Evolutionary conservation across 768 basidiomycete species (phyloP).

Genomic region (Boletus pseudopeckii): DNA sequence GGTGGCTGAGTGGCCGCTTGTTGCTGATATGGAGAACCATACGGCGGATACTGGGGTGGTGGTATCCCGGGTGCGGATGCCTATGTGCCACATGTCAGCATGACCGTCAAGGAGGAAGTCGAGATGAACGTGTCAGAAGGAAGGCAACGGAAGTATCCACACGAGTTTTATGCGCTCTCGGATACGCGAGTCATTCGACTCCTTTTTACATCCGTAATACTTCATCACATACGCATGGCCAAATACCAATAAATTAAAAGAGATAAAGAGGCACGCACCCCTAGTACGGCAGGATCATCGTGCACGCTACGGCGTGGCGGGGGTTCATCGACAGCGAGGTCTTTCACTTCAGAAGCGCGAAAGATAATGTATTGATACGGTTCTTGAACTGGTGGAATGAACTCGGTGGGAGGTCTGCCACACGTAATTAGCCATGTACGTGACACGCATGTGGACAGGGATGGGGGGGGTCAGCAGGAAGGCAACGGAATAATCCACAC

Average conservation of each 20-base stretch:
- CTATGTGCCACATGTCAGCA: conserved; percentile 29
- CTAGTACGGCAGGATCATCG: conserved; percentile 82
- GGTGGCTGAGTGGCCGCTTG: conserved; percentile 31
- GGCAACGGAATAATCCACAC: conserved; percentile 65
- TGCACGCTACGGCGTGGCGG: conserved; percentile 59
- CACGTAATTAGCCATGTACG: conserved; percentile 26
- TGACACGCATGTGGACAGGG: neutral
- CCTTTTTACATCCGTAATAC: conserved; percentile 43
- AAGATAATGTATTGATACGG: conserved; percentile 91
- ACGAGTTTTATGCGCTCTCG: conserved; percentile 45
- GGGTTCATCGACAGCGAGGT: conserved; percentile 79
- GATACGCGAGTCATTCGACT: conserved; percentile 33
- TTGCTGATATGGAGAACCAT: conserved; percentile 31
- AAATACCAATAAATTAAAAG: neutral
- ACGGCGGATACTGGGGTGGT: conserved; percentile 30
- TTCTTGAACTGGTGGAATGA: conserved; percentile 78
- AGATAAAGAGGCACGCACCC: conserved; percentile 47
- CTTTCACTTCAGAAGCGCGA: conserved; percentile 86
- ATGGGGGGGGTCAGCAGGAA: conserved; percentile 50
- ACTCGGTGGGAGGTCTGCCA: conserved; percentile 65
- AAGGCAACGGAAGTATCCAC: conserved; percentile 62
- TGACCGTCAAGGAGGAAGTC: neutral
- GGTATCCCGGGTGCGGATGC: conserved; percentile 46
- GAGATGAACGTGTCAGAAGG: conserved; percentile 43
- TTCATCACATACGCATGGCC: conserved; percentile 35